Evolutionary conservation across 1,139 yeast genomes (phyloP), one percentile per base, ranked within the genome.

Genomic region (Kazachstania sp.): DNA sequence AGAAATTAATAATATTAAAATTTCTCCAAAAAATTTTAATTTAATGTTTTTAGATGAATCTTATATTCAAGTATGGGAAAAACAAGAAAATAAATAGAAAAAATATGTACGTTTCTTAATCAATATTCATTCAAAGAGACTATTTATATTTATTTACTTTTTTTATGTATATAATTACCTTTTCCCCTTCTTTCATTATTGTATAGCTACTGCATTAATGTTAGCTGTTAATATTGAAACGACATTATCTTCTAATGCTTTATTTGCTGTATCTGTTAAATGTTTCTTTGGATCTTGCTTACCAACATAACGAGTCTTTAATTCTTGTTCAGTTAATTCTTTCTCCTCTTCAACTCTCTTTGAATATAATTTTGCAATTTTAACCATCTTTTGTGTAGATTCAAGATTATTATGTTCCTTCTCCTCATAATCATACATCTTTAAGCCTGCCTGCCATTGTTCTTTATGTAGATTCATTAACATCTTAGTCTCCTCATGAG

Each of bases 241-340:
- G 46, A 92, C 82, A 64, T 92, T 94, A 46, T 87, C 95, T 67
- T 92, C 98, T 60, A 94, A 79, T 48, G 88, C 74, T 54, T 74
- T 72, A 54, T 86, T 95, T 13, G 96, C 95, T 2, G 95, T 85
- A 55, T 87, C 97, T 44, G 85, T 78, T 61, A 94, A 74, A 71
- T 94, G 99, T 71, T 92, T 92, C 79, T 94, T 94, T 44, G 98
- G 99, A 67, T 94, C 98, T 68, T 92, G 97, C 65, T 88, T 90
- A 58, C 99, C 99, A 31, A 94, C 97, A 62, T 90, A 94, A 65
- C 98, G 80, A 9, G 97, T 92, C 68, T 87, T 87, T 60, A 90
- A 77, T 44, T 86, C 95, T 39, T 87, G 97, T 59, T 86, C 95
- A 48, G 81, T 72, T 57, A 92, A 73, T 57, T 87, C 95, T 63